Conservation (phyloP, 768 basidiomycete genomes). For the Xerocomellus amylosporus region DNA sequence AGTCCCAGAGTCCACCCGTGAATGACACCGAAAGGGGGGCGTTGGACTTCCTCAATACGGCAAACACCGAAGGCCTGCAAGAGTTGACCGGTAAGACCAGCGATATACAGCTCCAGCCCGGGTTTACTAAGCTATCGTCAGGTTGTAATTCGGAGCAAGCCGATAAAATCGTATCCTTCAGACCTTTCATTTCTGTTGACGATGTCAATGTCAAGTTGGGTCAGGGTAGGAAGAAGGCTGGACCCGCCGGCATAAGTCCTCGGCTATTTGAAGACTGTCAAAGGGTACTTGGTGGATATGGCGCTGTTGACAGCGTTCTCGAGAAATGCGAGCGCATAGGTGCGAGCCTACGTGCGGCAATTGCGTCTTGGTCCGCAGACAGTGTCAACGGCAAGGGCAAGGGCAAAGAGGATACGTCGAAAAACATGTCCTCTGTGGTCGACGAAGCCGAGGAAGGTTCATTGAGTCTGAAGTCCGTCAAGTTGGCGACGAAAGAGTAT, state of each 20-base stretch:
- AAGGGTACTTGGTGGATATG: constrained; percentile 80
- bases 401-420: constrained; percentile 35
- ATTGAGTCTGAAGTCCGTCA: constrained; percentile 51
- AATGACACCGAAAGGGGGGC: constrained; percentile 48
- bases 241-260: constrained; percentile 79
- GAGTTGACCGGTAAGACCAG: constrained; percentile 65
- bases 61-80: constrained; percentile 60
- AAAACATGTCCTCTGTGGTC: constrained; percentile 15
- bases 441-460: constrained; percentile 59
- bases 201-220: constrained; percentile 75
- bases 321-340: constrained; percentile 89
- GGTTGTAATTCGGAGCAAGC: constrained; percentile 85
- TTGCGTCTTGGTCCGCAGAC: constrained; percentile 70
- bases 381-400: constrained; percentile 35
- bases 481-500: constrained; percentile 54
- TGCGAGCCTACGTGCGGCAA: constrained; percentile 62
- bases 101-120: neutral
- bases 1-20: constrained; percentile 33
- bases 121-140: constrained; percentile 27
- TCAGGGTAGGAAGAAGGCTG: constrained; percentile 85
- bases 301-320: constrained; percentile 84
- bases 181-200: constrained; percentile 76
- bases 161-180: constrained; percentile 65
- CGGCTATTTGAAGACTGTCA: constrained; percentile 90
- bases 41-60: constrained; percentile 66